Evolutionary conservation across 2,329 filamentous ascomycete species (phyloP).

Genomic region (Colletotrichum simmondsii): DNA sequence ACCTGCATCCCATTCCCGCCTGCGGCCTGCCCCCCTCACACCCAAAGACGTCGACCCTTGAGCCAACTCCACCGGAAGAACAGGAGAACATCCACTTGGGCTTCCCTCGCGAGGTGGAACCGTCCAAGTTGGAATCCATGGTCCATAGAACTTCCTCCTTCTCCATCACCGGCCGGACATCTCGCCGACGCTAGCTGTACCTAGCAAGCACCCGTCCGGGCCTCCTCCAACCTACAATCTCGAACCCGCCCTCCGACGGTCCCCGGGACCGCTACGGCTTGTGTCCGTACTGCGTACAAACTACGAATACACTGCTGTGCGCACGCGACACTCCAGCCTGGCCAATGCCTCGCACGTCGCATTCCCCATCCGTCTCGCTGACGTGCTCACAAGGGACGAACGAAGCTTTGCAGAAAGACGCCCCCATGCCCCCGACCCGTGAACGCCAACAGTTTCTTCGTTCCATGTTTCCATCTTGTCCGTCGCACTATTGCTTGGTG

Average conservation of each 20-base stretch:
- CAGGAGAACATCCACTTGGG: conserved; percentile 6
- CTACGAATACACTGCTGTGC: conserved; percentile 17
- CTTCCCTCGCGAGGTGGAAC: conserved; percentile 12
- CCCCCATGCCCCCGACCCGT: background rate
- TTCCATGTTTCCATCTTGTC: background rate
- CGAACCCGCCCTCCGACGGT: conserved; percentile 14
- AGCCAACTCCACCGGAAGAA: conserved; percentile 7
- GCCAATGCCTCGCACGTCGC: conserved; percentile 18
- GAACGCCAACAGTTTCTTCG: background rate
- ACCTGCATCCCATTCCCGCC: conserved; percentile 14
- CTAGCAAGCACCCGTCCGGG: conserved; percentile 13
- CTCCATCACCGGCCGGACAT: conserved; percentile 27
- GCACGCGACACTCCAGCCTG: conserved; percentile 20
- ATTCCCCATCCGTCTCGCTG: conserved; percentile 20
- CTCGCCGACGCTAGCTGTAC: conserved; percentile 30
- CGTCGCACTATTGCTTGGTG: conserved; percentile 8
- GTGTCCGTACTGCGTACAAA: background rate
- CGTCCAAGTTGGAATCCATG: background rate
- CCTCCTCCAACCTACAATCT: conserved; percentile 24
- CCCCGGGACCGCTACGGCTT: conserved; percentile 21
- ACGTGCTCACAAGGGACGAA: conserved; percentile 10
- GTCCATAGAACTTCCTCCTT: background rate
- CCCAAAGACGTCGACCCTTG: conserved; percentile 12
- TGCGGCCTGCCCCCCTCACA: conserved; percentile 15
- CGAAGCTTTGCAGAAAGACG: background rate